Percentiles rank a stretch among this genome's conserved stretches.
Evolutionary conservation across 2,329 filamentous ascomycete species (phyloP).

Genomic region (Amphichorda felina): DNA sequence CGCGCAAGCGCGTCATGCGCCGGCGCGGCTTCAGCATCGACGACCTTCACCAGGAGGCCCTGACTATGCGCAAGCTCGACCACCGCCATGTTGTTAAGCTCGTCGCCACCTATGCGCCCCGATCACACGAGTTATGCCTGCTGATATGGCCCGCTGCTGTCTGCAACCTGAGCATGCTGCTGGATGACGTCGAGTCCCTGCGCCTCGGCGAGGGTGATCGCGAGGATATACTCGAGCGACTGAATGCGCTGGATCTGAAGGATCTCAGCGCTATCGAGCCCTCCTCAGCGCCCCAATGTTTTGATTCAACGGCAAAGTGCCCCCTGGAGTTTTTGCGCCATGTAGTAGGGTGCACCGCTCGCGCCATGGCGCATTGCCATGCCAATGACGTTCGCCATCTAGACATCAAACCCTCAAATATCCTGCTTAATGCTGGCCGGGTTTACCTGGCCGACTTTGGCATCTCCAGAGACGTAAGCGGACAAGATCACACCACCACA

Average conservation of each 20-base stretch:
- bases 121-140: slow-evolving; percentile 27
- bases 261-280: slow-evolving; percentile 22
- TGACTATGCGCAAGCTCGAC: slow-evolving; percentile 33
- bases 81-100: slow-evolving; percentile 35
- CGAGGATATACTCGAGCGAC: slow-evolving; percentile 25
- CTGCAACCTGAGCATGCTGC: slow-evolving; percentile 28
- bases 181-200: slow-evolving; percentile 29
- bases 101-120: slow-evolving; percentile 31
- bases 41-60: slow-evolving; percentile 29
- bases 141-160: slow-evolving; percentile 34
- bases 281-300: slow-evolving; percentile 8
- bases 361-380: slow-evolving; percentile 29
- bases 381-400: slow-evolving; percentile 29
- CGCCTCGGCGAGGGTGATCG: slow-evolving; percentile 23
- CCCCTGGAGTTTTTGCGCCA: slow-evolving; percentile 29
- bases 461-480: slow-evolving; percentile 32
- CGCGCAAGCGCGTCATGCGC: slow-evolving; percentile 28
- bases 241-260: slow-evolving; percentile 23
- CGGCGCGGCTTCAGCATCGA: slow-evolving; percentile 24
- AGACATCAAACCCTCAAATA: slow-evolving; percentile 35
- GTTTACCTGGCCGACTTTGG: slow-evolving; percentile 38
- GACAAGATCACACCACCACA: slow-evolving; percentile 30
- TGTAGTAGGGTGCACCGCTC: slow-evolving; percentile 31
- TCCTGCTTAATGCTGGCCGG: slow-evolving; percentile 28
- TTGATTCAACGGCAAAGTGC: slow-evolving; percentile 13